These are phyloP conservation scores for Mycena latifolia DNA, from an alignment of 768 basidiomycete genomes.

Conservation along the genomic window DNA sequence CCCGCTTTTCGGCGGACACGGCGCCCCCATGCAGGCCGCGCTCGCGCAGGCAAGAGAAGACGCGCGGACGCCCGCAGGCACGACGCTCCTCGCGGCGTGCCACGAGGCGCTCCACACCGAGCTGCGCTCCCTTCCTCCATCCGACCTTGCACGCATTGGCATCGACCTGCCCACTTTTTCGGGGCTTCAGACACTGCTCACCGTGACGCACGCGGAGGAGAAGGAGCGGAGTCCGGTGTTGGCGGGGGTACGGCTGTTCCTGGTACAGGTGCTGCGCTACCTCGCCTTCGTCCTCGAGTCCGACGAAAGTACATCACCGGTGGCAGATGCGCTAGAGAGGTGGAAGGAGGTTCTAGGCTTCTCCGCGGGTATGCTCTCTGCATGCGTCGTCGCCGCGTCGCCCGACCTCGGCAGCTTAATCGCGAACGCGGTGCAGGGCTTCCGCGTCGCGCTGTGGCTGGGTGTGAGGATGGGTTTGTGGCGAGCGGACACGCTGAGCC, in stretches of 20 bases:
- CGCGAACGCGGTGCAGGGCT: slow-evolving; percentile 50
- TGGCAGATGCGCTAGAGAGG: too few species aligned
- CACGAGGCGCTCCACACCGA: slow-evolving; percentile 63
- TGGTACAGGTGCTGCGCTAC: slow-evolving; percentile 66
- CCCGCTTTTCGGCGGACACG: slow-evolving; percentile 72
- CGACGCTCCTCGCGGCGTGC: slow-evolving; percentile 63
- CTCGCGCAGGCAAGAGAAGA: slow-evolving; percentile 56
- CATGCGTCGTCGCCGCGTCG: slow-evolving; percentile 57
- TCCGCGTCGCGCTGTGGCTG: slow-evolving; percentile 58
- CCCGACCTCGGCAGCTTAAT: slow-evolving; percentile 47
- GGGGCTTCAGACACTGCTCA: slow-evolving; percentile 55
- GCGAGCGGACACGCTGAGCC: too few species aligned
- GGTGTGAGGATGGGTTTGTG: slow-evolving; percentile 53
- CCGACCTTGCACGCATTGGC: slow-evolving; percentile 49
- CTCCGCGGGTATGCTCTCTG: slow-evolving; percentile 59
- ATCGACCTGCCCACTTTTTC: too few species aligned
- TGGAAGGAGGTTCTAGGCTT: slow-evolving; percentile 49
- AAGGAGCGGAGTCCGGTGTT: too few species aligned
- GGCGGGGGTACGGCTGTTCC: slow-evolving; percentile 61
- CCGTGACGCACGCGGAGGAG: slow-evolving; percentile 54
- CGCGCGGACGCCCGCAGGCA: slow-evolving; percentile 54
- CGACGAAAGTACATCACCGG: too few species aligned
- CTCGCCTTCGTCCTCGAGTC: slow-evolving; percentile 39
- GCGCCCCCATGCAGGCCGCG: slow-evolving; percentile 49
- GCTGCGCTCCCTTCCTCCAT: slow-evolving; percentile 56